These are phyloP conservation scores for Eucalyptus victrix DNA, from an alignment of 345 rosid species.

Conservation along the genomic window DNA sequence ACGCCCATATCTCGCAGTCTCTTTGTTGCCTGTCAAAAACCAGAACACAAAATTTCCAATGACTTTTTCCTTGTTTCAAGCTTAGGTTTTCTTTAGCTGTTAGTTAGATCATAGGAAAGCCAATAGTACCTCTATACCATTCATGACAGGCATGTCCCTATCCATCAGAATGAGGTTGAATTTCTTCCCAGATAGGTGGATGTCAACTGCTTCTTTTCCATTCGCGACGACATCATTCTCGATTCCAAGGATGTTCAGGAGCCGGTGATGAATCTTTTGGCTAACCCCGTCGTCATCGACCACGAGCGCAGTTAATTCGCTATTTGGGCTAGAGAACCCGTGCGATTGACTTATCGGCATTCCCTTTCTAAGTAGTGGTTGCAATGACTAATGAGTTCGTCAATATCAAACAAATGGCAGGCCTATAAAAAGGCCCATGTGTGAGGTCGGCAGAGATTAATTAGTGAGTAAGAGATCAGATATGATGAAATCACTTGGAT, in stretches of 20 bases:
- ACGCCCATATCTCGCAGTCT: constrained; percentile 66
- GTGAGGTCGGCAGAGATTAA: neutral
- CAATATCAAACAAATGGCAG: neutral
- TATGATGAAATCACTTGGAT: constrained; percentile 1
- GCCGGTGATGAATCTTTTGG: constrained; percentile 35
- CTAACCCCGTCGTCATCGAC: constrained; percentile 49
- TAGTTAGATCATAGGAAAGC: neutral
- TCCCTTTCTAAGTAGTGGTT: neutral
- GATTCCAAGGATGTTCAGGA: constrained; percentile 42
- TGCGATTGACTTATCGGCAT: neutral
- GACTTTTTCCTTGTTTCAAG: neutral
- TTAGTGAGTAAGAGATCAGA: neutral
- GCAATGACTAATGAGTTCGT: neutral
- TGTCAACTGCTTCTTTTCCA: constrained; percentile 71
- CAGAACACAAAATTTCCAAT: neutral
- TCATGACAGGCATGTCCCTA: constrained; percentile 83
- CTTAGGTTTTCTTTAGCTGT: neutral
- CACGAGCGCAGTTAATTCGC: constrained; percentile 38
- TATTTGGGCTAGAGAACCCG: neutral
- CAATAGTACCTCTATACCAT: constrained; percentile 54
- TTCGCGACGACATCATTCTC: constrained; percentile 30
- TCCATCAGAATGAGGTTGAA: constrained; percentile 89
- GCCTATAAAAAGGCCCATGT: neutral
- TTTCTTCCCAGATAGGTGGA: constrained; percentile 35
- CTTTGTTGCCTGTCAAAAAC: constrained; percentile 40